Evolutionary conservation across 257 asterid species (phyloP), one percentile per base, ranked within the genome.

Genomic region (Penstemon newberryi): DNA sequence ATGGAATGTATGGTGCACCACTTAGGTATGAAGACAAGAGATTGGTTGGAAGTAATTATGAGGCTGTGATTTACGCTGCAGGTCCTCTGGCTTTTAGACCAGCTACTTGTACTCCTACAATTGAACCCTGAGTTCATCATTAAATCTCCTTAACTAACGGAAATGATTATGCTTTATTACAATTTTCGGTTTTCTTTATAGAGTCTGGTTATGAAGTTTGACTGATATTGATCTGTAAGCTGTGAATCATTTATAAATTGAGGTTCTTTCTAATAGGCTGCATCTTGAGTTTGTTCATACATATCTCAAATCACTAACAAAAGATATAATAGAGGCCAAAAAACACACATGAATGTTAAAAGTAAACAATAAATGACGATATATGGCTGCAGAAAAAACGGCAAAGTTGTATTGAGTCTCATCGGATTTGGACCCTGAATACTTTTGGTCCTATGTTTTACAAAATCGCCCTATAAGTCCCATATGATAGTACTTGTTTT

Each of bases 41-140:
- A 58, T 33, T 92, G 9, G 39, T 33, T 3, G 83, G 85, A 12
- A 57, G 64, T 5, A 61, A 72, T 57, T 92, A 92, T 3, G 88
- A 89, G 80, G 95, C 87, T 25, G 80, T 89, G 42, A 61, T 87
- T 70, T 92, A 87, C 70, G 79, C 96, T 47, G 92, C 85, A 0
- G 87, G 91, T 1, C 95, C 92, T 13, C 71, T 92, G 84, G 96
- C 98, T 67, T 87, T 87, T 76, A 95, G 91, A 63, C 96, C 95
- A 0, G 82, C 78, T 43, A 38, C 79, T 59, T 89, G 96, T 78
- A 56, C 79, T 72, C 89, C 86, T 40, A 75, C 33, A 81, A 71
- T 77, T 64, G 67, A 63, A 75, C 45, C 54, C 67, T 66, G 62
- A 71, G 67, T 42, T 57, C 70, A 60, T 74, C 60, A 12, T 4